Conservation (phyloP, 2,329 filamentous ascomycete species). For the Colletotrichum sansevieriae region DNA sequence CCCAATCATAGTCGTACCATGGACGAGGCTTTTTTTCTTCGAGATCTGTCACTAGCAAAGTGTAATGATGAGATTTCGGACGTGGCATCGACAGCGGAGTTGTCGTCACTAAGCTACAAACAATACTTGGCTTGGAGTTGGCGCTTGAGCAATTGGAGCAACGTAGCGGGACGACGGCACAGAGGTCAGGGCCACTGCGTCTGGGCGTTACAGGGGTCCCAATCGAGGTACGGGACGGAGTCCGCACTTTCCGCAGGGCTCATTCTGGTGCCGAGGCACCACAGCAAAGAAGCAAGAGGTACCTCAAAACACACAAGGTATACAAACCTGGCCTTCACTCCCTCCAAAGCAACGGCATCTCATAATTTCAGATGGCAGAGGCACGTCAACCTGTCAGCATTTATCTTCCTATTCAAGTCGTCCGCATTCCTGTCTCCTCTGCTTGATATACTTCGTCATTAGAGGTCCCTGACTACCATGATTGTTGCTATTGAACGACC, state of each 20-base stretch:
- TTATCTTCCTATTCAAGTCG: background rate
- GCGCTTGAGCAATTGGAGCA: background rate
- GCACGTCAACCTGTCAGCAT: background rate
- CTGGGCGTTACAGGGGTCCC: constrained; percentile 12
- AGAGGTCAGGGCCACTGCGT: background rate
- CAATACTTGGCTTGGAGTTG: background rate
- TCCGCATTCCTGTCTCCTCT: background rate
- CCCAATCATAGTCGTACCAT: constrained; percentile 24
- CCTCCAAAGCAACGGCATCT: background rate
- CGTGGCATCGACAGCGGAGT: constrained; percentile 16
- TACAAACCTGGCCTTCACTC: background rate
- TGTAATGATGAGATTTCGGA: background rate
- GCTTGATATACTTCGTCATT: background rate
- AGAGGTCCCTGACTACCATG: background rate
- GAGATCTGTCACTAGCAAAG: background rate
- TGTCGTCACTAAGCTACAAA: constrained; percentile 2
- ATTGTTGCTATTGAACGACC: background rate
- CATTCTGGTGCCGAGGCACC: background rate
- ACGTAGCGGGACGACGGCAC: constrained; percentile 4
- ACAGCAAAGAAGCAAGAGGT: background rate
- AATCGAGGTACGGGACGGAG: background rate
- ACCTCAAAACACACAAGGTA: too few species aligned
- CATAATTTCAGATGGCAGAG: too few species aligned
- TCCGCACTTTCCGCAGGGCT: constrained; percentile 7
- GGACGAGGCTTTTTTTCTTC: background rate